Conservation (phyloP, 805 yeast genomes). For the Wickerhamomyces xylosicus region DNA sequence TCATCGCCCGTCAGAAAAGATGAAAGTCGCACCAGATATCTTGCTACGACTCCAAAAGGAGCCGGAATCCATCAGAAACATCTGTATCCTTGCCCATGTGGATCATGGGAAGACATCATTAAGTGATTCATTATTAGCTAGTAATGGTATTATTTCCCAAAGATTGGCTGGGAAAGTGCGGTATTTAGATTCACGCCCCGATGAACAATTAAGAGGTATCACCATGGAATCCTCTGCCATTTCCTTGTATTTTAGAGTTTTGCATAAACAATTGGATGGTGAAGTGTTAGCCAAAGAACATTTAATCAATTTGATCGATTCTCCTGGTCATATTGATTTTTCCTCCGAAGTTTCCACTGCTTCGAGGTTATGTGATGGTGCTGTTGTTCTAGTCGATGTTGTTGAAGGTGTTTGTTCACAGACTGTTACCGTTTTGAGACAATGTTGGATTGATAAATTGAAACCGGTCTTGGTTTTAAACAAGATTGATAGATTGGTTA, state of each 20-base stretch:
- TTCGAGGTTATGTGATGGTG: slow-evolving; percentile 93
- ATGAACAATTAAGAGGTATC: slow-evolving; percentile 92
- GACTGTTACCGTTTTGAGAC: slow-evolving; percentile 88
- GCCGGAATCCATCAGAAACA: slow-evolving; percentile 68
- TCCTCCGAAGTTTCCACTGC: slow-evolving; percentile 95
- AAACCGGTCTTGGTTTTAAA: slow-evolving; percentile 84
- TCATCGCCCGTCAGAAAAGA: too few relatives aligned
- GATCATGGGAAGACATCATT: slow-evolving; percentile 97
- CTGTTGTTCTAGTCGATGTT: slow-evolving; percentile 88
- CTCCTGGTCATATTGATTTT: slow-evolving; percentile 99
- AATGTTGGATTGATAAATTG: slow-evolving; percentile 89
- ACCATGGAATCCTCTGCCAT: slow-evolving; percentile 98
- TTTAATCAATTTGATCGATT: slow-evolving; percentile 85
- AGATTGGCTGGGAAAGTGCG: slow-evolving; percentile 92
- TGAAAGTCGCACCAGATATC: slow-evolving; percentile 56
- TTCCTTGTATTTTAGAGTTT: slow-evolving; percentile 76
- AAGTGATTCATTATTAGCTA: slow-evolving; percentile 84
- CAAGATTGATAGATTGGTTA: slow-evolving; percentile 78
- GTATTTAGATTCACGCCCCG: slow-evolving; percentile 87
- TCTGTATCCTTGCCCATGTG: slow-evolving; percentile 94
- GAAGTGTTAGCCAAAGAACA: slow-evolving; percentile 54
- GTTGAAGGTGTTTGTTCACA: slow-evolving; percentile 99
- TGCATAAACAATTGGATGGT: slow-evolving; percentile 32
- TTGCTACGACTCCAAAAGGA: slow-evolving; percentile 59
- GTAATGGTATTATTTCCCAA: slow-evolving; percentile 93